These are phyloP conservation scores for Metarhizium humberi DNA, from an alignment of 2,329 filamentous ascomycete genomes.

Conservation along the genomic window DNA sequence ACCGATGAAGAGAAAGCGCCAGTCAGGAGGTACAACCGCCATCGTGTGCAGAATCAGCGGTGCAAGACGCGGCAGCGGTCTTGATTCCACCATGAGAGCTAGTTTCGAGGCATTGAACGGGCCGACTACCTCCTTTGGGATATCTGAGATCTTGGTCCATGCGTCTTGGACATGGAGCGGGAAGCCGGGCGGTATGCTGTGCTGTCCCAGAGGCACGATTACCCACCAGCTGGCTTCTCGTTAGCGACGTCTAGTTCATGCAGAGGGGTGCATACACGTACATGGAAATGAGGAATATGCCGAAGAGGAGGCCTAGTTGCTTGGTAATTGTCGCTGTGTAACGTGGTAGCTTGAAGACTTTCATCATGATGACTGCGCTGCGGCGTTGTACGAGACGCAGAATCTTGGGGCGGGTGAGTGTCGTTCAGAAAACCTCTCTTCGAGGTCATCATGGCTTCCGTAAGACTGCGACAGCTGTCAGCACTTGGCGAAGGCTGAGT, in stretches of 20 bases:
- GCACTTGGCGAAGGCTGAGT: no score
- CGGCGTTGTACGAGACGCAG: no score
- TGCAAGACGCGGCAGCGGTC: conserved; percentile 36
- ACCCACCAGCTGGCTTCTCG: no score
- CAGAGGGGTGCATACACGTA: neutral
- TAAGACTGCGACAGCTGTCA: no score
- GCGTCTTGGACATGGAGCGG: conserved; percentile 29
- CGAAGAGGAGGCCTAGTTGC: conserved; percentile 16
- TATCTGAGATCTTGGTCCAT: conserved; percentile 26
- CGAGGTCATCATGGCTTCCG: no score
- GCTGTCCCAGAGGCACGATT: no score
- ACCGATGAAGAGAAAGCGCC: conserved; percentile 45
- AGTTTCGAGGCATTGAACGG: conserved; percentile 39
- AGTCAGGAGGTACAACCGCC: conserved; percentile 41
- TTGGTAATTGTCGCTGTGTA: conserved; percentile 6
- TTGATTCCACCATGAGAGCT: conserved; percentile 42
- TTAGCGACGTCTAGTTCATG: neutral
- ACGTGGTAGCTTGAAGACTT: no score
- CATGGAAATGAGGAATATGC: no score
- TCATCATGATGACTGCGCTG: no score
- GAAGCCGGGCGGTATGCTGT: conserved; percentile 19
- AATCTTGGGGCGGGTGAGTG: no score
- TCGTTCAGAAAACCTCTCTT: no score
- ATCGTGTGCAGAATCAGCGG: conserved; percentile 44
- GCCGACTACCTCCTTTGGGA: conserved; percentile 19